These are phyloP conservation scores for Talaromyces funiculosus DNA, from an alignment of 2,329 filamentous ascomycete species.

Conservation along the genomic window DNA sequence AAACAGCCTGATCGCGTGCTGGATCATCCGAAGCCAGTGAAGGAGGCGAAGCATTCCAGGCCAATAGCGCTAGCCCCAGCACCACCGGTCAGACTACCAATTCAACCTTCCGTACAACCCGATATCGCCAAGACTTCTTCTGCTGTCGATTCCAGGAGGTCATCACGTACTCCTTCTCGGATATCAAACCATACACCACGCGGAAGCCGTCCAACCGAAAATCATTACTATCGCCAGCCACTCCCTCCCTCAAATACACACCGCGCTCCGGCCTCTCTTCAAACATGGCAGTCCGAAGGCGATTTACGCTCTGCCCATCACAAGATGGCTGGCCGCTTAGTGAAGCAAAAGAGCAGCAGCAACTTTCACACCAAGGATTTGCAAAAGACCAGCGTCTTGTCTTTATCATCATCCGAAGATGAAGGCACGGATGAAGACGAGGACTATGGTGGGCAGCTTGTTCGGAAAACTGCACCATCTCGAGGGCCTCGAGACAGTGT, in stretches of 20 bases:
- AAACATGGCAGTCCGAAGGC: constrained; percentile 19
- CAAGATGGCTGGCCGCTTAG: constrained; percentile 15
- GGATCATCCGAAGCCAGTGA: background rate
- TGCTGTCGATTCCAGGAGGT: background rate
- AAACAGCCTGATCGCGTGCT: background rate
- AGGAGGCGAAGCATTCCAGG: constrained; percentile 12
- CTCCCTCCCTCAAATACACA: constrained; percentile 12
- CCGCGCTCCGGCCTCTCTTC: constrained; percentile 17
- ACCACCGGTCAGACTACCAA: background rate
- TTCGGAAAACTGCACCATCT: constrained; percentile 10
- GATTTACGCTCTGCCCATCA: constrained; percentile 11
- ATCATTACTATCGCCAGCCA: constrained; percentile 22
- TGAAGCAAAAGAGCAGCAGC: constrained; percentile 35
- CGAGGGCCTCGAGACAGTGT: constrained; percentile 34
- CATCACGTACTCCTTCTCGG: constrained; percentile 9
- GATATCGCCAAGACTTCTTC: background rate
- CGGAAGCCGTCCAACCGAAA: constrained; percentile 22
- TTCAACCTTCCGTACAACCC: background rate
- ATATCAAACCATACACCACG: constrained; percentile 21
- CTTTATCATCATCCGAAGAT: constrained; percentile 44
- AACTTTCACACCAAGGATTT: constrained; percentile 37
- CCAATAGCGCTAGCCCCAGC: constrained; percentile 16
- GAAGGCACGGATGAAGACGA: constrained; percentile 2
- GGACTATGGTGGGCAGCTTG: constrained; percentile 9
- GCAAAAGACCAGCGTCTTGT: constrained; percentile 42